Conservation (phyloP, 129 eudicot genomes). For the Helianthus tuberosus region DNA sequence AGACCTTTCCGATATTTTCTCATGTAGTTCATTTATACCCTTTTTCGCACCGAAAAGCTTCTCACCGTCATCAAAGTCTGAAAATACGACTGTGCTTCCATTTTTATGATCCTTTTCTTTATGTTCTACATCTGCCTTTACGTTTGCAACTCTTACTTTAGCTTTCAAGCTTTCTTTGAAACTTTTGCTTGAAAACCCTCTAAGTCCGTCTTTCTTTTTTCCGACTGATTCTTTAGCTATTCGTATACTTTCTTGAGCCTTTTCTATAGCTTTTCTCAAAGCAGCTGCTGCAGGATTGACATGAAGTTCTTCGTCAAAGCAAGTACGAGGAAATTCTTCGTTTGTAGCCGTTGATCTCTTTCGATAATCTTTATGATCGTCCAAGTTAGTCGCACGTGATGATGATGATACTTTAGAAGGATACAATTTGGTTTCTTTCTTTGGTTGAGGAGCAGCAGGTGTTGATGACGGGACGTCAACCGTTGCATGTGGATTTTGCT, state of each 20-base stretch:
- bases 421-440: slow-evolving; percentile 44
- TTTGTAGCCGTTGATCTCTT: slow-evolving; percentile 37
- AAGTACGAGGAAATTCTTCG: slow-evolving; percentile 40
- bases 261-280: slow-evolving; percentile 79
- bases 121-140: slow-evolving; percentile 33
- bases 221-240: slow-evolving; percentile 77
- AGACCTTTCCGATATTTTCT: slow-evolving; percentile 15
- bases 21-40: slow-evolving; percentile 32
- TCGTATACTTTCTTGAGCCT: slow-evolving; percentile 92
- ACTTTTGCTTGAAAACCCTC: slow-evolving; percentile 45
- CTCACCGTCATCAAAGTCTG: slow-evolving; percentile 29
- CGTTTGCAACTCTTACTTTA: slow-evolving; percentile 35
- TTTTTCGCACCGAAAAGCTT: slow-evolving; percentile 30
- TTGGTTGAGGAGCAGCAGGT: slow-evolving; percentile 29
- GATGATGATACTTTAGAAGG: slow-evolving; percentile 36
- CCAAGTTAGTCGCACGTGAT: slow-evolving; percentile 40
- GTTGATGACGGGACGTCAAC: slow-evolving; percentile 24
- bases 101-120: slow-evolving; percentile 29
- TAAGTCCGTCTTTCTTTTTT: slow-evolving; percentile 58
- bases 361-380: slow-evolving; percentile 29
- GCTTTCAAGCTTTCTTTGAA: slow-evolving; percentile 52
- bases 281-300: slow-evolving; percentile 85
- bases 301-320: slow-evolving; percentile 69
- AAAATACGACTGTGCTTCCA: slow-evolving; percentile 20
- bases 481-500: slow-evolving; percentile 2